These are phyloP conservation scores for Aspergillus candidus DNA, from an alignment of 2,329 filamentous ascomycete genomes.

Conservation along the genomic window DNA sequence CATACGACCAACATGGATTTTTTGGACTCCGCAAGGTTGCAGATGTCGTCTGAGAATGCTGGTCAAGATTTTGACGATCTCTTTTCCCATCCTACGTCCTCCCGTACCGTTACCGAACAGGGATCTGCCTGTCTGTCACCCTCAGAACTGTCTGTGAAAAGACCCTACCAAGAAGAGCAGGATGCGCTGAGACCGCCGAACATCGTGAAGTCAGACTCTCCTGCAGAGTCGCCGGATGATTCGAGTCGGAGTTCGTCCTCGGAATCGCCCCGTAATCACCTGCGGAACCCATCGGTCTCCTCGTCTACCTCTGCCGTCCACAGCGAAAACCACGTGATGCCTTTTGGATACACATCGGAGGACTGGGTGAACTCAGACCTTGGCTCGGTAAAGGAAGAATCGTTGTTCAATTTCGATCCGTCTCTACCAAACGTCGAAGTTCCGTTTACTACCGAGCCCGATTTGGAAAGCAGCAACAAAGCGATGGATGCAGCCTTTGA, in stretches of 20 bases:
- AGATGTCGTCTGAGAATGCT: slow-evolving; percentile 31
- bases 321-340: slow-evolving; percentile 31
- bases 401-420: slow-evolving; percentile 36
- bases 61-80: slow-evolving; percentile 40
- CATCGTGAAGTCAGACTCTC: slow-evolving; percentile 32
- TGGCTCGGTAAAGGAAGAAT: slow-evolving; percentile 33
- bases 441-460: slow-evolving; percentile 27
- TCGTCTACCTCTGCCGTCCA: slow-evolving; percentile 37
- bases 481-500: slow-evolving; percentile 46
- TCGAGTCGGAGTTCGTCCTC: slow-evolving; percentile 40
- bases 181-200: slow-evolving; percentile 30
- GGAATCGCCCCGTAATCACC: slow-evolving; percentile 37
- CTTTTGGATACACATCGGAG: slow-evolving; percentile 30
- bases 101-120: slow-evolving; percentile 22
- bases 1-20: slow-evolving; percentile 40
- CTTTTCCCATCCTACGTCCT: slow-evolving; percentile 30
- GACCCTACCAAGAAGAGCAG: slow-evolving; percentile 24
- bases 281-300: slow-evolving; percentile 36
- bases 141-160: slow-evolving; percentile 22
- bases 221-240: slow-evolving; percentile 41
- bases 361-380: slow-evolving; percentile 35
- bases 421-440: slow-evolving; percentile 30
- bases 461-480: slow-evolving; percentile 42
- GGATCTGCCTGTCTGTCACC: slow-evolving; percentile 27
- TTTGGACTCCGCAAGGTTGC: slow-evolving; percentile 33